Percentiles rank a stretch among this genome's conserved stretches.
These are phyloP conservation scores for Thalassiosira mediterranea DNA, from an alignment of 352 stramenopile species.

Conservation along the genomic window DNA sequence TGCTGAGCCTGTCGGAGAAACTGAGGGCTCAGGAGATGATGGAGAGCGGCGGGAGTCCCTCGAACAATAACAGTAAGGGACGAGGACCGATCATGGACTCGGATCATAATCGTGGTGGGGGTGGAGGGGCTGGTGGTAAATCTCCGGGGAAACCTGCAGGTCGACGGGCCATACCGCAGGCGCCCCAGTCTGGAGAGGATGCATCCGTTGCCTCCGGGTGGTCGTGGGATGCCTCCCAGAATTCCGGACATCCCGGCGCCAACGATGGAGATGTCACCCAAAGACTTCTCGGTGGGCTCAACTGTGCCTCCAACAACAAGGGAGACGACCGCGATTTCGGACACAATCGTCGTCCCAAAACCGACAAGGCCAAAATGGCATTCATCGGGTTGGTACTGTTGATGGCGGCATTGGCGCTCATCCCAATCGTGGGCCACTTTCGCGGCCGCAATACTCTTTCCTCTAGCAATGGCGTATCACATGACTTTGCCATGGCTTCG, in stretches of 20 bases:
- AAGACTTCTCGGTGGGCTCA: no score
- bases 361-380: no score
- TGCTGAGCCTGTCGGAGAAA: constrained; percentile 27
- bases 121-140: background rate
- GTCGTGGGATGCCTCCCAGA: constrained; percentile 1
- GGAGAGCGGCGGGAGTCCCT: background rate
- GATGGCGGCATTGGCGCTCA: background rate
- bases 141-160: no score
- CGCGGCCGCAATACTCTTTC: background rate
- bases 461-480: background rate
- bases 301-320: no score
- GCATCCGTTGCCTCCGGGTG: background rate
- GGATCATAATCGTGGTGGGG: constrained; percentile 8
- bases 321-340: no score
- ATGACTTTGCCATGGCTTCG: background rate
- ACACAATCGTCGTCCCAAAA: no score
- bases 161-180: no score
- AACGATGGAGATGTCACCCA: background rate
- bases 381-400: no score
- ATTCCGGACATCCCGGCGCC: background rate
- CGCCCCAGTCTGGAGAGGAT: background rate
- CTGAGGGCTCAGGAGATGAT: constrained; percentile 5
- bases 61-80: constrained; percentile 5
- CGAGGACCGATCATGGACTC: constrained; percentile 26
- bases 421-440: background rate